A percentile compares a stretch with the other conserved stretches of the same genome.
These are phyloP conservation scores for Yamadazyma spencermartinsiae DNA, from an alignment of 1,139 yeast genomes.

Conservation along the genomic window DNA sequence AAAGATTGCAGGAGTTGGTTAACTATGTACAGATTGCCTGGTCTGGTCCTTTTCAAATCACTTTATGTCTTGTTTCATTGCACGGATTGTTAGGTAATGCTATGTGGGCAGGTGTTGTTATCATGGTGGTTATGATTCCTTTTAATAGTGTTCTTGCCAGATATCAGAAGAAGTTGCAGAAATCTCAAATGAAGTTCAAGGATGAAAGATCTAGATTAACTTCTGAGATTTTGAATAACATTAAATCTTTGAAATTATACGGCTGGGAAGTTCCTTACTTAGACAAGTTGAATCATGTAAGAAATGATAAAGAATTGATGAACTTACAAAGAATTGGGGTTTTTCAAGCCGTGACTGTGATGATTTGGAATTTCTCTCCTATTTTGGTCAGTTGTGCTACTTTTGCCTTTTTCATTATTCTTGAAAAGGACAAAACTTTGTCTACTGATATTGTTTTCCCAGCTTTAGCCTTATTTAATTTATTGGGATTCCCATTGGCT, in stretches of 20 bases:
- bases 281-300: slow-evolving; percentile 68
- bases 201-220: slow-evolving; percentile 58
- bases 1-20: slow-evolving; percentile 85
- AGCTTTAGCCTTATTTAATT: slow-evolving; percentile 81
- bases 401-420: slow-evolving; percentile 75
- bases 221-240: slow-evolving; percentile 85
- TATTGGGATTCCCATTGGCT: slow-evolving; percentile 90
- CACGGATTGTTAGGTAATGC: slow-evolving; percentile 79
- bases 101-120: slow-evolving; percentile 96
- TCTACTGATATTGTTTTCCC: slow-evolving; percentile 95
- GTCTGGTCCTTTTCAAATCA: slow-evolving; percentile 96
- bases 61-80: slow-evolving; percentile 73
- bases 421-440: slow-evolving; percentile 63
- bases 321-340: slow-evolving; percentile 78
- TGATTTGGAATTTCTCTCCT: slow-evolving; percentile 88
- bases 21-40: slow-evolving; percentile 86
- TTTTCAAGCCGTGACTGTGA: slow-evolving; percentile 69
- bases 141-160: slow-evolving; percentile 74
- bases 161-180: slow-evolving; percentile 73
- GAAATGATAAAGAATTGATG: slow-evolving; percentile 84
- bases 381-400: slow-evolving; percentile 89
- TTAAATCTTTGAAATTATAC: slow-evolving; percentile 87
- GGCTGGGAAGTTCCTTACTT: slow-evolving; percentile 94
- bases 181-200: slow-evolving; percentile 49
- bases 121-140: slow-evolving; percentile 85